A percentile compares a stretch with the other conserved stretches of the same genome.
Conservation (phyloP, 176 grass and related monocot species). For the Bothriochloa decipiens region DNA sequence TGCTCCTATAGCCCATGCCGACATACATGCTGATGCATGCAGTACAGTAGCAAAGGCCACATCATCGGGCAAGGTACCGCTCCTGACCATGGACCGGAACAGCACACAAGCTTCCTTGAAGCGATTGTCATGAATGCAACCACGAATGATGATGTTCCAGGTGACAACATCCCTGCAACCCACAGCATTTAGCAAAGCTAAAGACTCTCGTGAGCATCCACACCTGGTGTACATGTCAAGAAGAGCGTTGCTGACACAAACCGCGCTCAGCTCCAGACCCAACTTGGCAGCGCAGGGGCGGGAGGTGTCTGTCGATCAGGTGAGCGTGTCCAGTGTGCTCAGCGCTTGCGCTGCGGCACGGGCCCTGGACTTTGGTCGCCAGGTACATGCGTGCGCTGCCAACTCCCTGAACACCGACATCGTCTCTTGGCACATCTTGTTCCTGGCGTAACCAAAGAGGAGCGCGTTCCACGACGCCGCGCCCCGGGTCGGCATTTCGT, state of each 20-base stretch:
- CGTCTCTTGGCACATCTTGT: slow-evolving; percentile 29
- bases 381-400: slow-evolving; percentile 25
- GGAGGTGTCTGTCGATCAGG: slow-evolving; percentile 38
- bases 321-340: slow-evolving; percentile 35
- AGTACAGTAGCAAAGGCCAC: slow-evolving; percentile 53
- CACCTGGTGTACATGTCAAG: slow-evolving; percentile 65
- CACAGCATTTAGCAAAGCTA: slow-evolving; percentile 39
- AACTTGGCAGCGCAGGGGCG: slow-evolving; percentile 29
- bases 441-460: slow-evolving; percentile 48
- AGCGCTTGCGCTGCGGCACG: slow-evolving; percentile 30
- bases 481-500: slow-evolving; percentile 36
- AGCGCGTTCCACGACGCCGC: slow-evolving; percentile 57
- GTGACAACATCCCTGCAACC: slow-evolving; percentile 57
- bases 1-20: slow-evolving; percentile 44
- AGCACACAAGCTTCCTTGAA: slow-evolving; percentile 38
- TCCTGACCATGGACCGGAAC: slow-evolving; percentile 52
- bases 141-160: slow-evolving; percentile 58
- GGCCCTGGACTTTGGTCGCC: slow-evolving; percentile 21
- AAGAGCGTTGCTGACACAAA: slow-evolving; percentile 59
- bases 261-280: slow-evolving; percentile 24
- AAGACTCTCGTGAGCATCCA: slow-evolving; percentile 25
- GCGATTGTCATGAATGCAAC: slow-evolving; percentile 28
- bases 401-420: slow-evolving; percentile 36
- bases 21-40: slow-evolving; percentile 48
- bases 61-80: slow-evolving; percentile 41